A percentile compares a stretch with the other conserved stretches of the same genome.
These are phyloP conservation scores for Eutrema japonicum DNA, from an alignment of 345 rosid genomes.

Conservation along the genomic window DNA sequence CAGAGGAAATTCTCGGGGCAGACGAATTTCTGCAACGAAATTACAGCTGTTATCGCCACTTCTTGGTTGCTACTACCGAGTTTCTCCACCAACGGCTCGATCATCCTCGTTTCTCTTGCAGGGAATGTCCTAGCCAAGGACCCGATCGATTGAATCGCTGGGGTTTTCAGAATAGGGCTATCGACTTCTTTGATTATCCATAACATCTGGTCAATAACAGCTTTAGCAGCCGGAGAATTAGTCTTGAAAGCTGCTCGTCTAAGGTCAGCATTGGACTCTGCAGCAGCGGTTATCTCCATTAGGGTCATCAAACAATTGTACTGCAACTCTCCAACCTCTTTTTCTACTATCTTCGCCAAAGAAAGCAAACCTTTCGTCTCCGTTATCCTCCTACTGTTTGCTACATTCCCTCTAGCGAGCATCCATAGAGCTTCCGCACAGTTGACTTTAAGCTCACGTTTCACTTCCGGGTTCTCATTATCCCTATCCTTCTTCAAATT, in stretches of 20 bases:
- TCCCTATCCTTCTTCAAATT: conserved; percentile 70
- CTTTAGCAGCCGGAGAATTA: conserved; percentile 87
- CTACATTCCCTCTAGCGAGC: conserved; percentile 75
- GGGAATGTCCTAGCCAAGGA: conserved; percentile 89
- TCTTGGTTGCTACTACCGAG: conserved; percentile 58
- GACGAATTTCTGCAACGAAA: conserved; percentile 72
- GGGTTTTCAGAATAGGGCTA: conserved; percentile 53
- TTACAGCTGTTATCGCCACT: conserved; percentile 75
- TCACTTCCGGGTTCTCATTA: conserved; percentile 68
- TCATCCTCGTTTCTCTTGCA: conserved; percentile 77
- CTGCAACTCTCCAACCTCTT: conserved; percentile 66
- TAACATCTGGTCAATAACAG: conserved; percentile 80
- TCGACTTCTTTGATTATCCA: conserved; percentile 64
- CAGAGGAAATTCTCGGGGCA: conserved; percentile 63
- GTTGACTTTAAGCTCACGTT: conserved; percentile 61
- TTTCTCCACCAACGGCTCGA: conserved; percentile 64
- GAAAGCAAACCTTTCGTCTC: conserved; percentile 95
- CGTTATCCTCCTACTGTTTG: conserved; percentile 72
- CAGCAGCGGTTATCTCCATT: conserved; percentile 81
- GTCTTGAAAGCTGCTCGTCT: conserved; percentile 82
- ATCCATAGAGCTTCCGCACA: conserved; percentile 83
- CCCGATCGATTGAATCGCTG: conserved; percentile 77
- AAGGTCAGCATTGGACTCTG: conserved; percentile 72
- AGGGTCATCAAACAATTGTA: conserved; percentile 83
- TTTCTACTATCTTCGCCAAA: conserved; percentile 82